phyloP scores from a whole-genome alignment of 768 basidiomycete species.

The Termitomyces sp. region DNA sequence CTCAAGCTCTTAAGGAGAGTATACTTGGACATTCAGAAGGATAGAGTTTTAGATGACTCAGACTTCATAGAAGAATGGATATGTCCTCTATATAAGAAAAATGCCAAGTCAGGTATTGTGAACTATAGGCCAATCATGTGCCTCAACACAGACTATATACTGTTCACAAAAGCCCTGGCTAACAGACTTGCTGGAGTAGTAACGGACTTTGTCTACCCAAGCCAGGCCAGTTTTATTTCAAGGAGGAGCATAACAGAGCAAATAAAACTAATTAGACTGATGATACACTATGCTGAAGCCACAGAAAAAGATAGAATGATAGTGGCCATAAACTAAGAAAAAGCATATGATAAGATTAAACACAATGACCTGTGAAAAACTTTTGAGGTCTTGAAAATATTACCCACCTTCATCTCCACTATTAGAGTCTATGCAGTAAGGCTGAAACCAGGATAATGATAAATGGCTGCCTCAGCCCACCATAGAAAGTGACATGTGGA shows the following conservation, averaged over 20 bases:
- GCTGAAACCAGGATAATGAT: neutral
- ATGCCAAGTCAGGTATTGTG: too few relatives aligned
- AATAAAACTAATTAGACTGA: neutral
- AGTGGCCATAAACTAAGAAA: neutral
- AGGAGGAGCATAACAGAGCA: neutral
- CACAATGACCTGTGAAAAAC: neutral
- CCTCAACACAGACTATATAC: too few relatives aligned
- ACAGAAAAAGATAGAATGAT: neutral
- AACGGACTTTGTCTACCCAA: neutral
- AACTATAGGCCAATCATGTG: too few relatives aligned
- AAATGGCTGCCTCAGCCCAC: neutral
- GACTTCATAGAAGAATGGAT: too few relatives aligned
- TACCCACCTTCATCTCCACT: neutral
- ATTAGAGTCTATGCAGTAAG: neutral
- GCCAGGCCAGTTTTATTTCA: neutral
- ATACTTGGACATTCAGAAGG: too few relatives aligned
- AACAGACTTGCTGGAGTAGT: neutral
- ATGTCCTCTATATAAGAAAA: too few relatives aligned
- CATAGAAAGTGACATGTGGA: neutral
- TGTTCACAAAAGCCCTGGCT: neutral
- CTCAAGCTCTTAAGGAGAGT: too few relatives aligned
- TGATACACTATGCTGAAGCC: neutral
- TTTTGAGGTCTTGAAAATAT: neutral
- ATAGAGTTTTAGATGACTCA: too few relatives aligned
- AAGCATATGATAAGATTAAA: neutral